These are phyloP conservation scores for Cladosporium sp. DNA, from an alignment of 2,329 filamentous ascomycete genomes.

Conservation along the genomic window DNA sequence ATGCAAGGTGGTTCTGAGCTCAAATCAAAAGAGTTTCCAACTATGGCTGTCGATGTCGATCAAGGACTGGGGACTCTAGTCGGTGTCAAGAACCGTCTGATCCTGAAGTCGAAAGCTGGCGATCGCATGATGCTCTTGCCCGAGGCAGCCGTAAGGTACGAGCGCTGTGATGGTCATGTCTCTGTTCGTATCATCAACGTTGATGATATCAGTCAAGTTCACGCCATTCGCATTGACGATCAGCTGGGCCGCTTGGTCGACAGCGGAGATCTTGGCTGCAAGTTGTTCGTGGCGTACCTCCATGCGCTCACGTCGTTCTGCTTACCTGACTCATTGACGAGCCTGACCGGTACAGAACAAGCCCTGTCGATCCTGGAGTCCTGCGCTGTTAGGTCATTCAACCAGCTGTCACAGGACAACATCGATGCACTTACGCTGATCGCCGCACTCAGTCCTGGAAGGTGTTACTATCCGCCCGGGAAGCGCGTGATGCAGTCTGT, in stretches of 20 bases:
- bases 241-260: conserved; percentile 61
- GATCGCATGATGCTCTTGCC: conserved; percentile 58
- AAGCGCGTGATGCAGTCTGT: conserved; percentile 48
- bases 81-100: conserved; percentile 60
- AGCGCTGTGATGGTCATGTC: no score
- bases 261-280: conserved; percentile 46
- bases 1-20: conserved; percentile 17
- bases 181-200: conserved; percentile 35
- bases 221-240: conserved; percentile 57
- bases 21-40: conserved; percentile 28
- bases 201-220: conserved; percentile 52
- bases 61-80: conserved; percentile 65
- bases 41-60: conserved; percentile 44
- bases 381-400: conserved; percentile 30
- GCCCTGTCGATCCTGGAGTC: conserved; percentile 31
- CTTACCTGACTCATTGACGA: no score
- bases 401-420: conserved; percentile 26
- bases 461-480: conserved; percentile 49
- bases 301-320: conserved; percentile 64
- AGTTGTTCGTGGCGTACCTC: conserved; percentile 47
- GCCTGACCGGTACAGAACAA: conserved; percentile 59
- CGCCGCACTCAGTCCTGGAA: conserved; percentile 37
- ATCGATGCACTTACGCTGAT: conserved; percentile 33
- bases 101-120: conserved; percentile 45
- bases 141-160: conserved; percentile 30